Conservation (phyloP, 73 alveolate species). For the Blepharisma japonicum region DNA sequence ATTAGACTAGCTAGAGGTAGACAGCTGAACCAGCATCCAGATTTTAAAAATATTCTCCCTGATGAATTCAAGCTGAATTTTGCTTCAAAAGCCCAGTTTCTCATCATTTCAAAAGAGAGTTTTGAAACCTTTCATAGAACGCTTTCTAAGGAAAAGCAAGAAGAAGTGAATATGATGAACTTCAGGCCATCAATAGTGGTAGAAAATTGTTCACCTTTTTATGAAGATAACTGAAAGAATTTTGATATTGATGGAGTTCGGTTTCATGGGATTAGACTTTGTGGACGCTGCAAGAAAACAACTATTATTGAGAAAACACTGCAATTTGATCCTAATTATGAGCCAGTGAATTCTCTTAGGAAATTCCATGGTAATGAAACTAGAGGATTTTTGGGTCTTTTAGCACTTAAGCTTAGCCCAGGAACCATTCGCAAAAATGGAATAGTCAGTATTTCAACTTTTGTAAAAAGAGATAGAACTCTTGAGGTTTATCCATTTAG, state of each 20-base stretch:
- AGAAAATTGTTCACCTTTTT: neutral
- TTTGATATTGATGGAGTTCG: neutral
- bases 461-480: too few relatives aligned
- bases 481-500: too few relatives aligned
- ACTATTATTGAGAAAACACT: neutral
- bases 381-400: conserved; percentile 16
- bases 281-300: conserved; percentile 19
- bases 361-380: conserved; percentile 6
- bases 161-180: neutral
- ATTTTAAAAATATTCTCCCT: neutral
- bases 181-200: neutral
- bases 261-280: neutral
- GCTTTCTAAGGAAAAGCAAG: neutral
- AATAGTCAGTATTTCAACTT: too few relatives aligned
- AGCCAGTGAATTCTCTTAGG: conserved; percentile 18
- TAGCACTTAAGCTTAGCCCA: neutral
- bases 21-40: neutral
- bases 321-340: neutral
- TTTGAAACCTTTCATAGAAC: neutral
- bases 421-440: neutral
- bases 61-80: neutral
- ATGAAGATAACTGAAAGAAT: conserved; percentile 5
- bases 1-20: neutral
- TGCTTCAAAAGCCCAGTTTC: conserved; percentile 14
- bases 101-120: neutral